Evolutionary conservation across 345 rosid genomes (phyloP).

Genomic region (Hibiscus syriacus): DNA sequence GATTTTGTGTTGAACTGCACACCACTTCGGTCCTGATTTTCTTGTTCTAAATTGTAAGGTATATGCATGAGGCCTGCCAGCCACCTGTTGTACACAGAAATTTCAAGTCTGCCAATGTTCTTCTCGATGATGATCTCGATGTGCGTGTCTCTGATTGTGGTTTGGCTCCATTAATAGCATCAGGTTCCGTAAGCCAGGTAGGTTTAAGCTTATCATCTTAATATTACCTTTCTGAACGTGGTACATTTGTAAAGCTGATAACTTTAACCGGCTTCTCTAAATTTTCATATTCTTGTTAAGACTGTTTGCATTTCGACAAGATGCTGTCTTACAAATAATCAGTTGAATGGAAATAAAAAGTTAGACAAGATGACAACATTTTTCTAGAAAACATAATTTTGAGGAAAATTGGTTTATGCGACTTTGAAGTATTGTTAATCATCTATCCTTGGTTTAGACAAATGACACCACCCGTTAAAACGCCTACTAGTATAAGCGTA

Average conservation of each 20-base stretch:
- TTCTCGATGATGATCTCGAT: conserved; percentile 73
- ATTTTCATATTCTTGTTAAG: not conserved
- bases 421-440: not conserved
- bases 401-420: not conserved
- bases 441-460: too few relatives aligned
- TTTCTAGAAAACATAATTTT: not conserved
- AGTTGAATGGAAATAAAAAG: not conserved
- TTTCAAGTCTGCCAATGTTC: conserved; percentile 78
- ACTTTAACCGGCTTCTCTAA: not conserved
- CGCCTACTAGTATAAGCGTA: not conserved
- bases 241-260: too few relatives aligned
- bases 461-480: not conserved
- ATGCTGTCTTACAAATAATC: not conserved
- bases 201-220: conserved; percentile 11
- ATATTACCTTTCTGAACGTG: conserved; percentile 2
- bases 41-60: conserved; percentile 36
- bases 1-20: not conserved
- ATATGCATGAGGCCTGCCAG: conserved; percentile 88
- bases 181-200: conserved; percentile 93
- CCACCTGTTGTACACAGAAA: conserved; percentile 86
- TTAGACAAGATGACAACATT: not conserved
- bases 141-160: conserved; percentile 89
- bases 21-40: conserved; percentile 8
- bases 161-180: conserved; percentile 71
- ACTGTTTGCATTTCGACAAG: not conserved